Percentiles rank a stretch among this genome's conserved stretches.
phyloP scores from a whole-genome alignment of 225 moss, liverwort and hornwort genomes.

The Pseudisothecium myosuroides region DNA sequence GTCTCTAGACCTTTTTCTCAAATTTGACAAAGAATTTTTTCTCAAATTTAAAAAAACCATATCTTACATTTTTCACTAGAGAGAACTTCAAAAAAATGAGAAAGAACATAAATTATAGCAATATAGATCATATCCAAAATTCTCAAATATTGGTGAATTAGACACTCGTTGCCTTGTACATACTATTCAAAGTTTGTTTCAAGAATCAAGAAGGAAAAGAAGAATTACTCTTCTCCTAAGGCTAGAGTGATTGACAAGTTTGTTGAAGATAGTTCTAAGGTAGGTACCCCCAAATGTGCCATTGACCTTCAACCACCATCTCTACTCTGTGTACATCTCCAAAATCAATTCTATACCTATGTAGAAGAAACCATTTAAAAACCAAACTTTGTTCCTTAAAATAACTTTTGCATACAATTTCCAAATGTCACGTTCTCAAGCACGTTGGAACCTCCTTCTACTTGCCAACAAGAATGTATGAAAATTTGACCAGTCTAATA shows the following conservation, averaged over 20 bases:
- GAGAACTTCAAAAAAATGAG: neutral
- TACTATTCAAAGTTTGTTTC: neutral
- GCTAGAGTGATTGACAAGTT: no score
- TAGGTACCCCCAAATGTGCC: no score
- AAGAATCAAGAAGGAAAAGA: neutral
- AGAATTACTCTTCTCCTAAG: neutral
- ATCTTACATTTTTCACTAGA: rapidly evolving
- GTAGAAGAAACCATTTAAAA: no score
- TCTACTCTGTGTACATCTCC: no score
- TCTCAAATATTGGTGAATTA: rapidly evolving
- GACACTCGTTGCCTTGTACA: rapidly evolving
- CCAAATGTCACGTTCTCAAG: no score
- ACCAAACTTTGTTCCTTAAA: no score
- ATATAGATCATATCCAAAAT: neutral
- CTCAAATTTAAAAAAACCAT: rapidly evolving
- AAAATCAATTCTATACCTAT: no score
- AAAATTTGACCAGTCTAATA: no score
- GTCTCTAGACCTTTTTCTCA: neutral
- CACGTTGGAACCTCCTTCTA: no score
- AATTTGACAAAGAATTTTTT: neutral
- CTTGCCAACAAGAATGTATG: no score
- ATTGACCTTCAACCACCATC: no score
- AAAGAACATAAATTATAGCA: neutral
- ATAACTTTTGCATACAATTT: no score
- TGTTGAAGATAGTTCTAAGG: neutral